Conservation (phyloP, 495 filamentous ascomycete species). For the Elasticomyces elasticus region DNA sequence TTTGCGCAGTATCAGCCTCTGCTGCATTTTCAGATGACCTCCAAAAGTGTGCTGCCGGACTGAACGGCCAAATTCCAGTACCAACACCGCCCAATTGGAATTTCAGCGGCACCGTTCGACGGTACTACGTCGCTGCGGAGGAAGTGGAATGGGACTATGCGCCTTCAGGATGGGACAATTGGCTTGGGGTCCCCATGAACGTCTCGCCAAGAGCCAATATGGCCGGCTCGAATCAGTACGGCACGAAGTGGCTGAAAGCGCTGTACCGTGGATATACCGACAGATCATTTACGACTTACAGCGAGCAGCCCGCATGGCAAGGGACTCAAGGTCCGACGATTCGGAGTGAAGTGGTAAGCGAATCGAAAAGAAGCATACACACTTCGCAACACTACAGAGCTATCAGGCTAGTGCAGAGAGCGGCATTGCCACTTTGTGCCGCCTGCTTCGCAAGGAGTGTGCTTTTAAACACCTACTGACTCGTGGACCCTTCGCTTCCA, state of each 20-base stretch:
- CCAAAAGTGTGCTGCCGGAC: constrained; percentile 6
- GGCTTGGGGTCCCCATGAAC: constrained; percentile 17
- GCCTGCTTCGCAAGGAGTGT: no score
- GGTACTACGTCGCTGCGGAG: constrained; percentile 16
- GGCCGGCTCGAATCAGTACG: constrained; percentile 3
- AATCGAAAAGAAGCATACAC: no score
- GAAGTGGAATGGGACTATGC: constrained; percentile 15
- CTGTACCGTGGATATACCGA: constrained; percentile 22
- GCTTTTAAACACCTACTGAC: no score
- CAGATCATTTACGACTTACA: constrained; percentile 5
- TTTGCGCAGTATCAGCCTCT: neutral
- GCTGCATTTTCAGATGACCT: neutral
- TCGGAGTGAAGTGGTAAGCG: constrained; percentile 23
- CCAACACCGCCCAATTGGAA: constrained; percentile 3
- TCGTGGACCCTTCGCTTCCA: no score
- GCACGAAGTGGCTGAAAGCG: constrained; percentile 19
- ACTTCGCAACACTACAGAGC: no score
- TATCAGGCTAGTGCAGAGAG: no score
- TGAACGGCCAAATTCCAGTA: constrained; percentile 7
- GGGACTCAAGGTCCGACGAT: constrained; percentile 20
- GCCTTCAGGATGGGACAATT: constrained; percentile 20
- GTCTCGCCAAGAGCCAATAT: constrained; percentile 8
- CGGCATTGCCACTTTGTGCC: no score
- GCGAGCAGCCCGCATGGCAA: constrained; percentile 19
- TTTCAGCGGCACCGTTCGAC: constrained; percentile 10